Conservation (phyloP, 768 basidiomycete species). For the Amanita rubescens region DNA sequence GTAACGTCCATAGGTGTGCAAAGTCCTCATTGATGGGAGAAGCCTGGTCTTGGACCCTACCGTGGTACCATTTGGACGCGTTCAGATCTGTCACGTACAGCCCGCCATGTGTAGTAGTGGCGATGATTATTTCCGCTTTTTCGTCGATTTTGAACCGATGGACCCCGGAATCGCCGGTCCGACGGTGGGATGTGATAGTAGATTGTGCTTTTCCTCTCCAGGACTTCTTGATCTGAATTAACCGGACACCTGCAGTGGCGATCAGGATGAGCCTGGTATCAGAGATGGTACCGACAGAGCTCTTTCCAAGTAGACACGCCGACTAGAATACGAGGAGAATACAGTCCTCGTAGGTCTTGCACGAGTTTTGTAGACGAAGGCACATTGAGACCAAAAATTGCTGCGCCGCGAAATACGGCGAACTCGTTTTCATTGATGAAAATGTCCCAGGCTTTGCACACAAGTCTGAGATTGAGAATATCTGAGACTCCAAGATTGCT, state of each 20-base stretch:
- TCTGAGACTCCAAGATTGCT: constrained; percentile 42
- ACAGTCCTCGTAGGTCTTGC: constrained; percentile 22
- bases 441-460: constrained; percentile 39
- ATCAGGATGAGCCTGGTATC: constrained; percentile 1
- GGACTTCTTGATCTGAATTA: constrained; percentile 35
- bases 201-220: constrained; percentile 52
- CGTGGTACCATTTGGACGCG: constrained; percentile 2
- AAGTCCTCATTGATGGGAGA: not conserved
- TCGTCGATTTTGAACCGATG: constrained; percentile 79
- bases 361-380: constrained; percentile 19
- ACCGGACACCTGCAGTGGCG: constrained; percentile 32
- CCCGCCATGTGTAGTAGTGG: constrained; percentile 46
- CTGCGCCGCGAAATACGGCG: constrained; percentile 51
- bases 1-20: constrained; percentile 55
- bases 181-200: constrained; percentile 23
- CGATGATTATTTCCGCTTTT: constrained; percentile 47
- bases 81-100: constrained; percentile 51
- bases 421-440: constrained; percentile 42
- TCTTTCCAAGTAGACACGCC: constrained; percentile 46
- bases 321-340: constrained; percentile 27
- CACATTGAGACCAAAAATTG: constrained; percentile 43
- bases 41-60: not conserved
- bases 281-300: constrained; percentile 42
- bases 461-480: constrained; percentile 26
- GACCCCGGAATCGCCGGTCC: constrained; percentile 32